These are phyloP conservation scores for Quercus gilva DNA, from an alignment of 306 rosid genomes.

Conservation along the genomic window DNA sequence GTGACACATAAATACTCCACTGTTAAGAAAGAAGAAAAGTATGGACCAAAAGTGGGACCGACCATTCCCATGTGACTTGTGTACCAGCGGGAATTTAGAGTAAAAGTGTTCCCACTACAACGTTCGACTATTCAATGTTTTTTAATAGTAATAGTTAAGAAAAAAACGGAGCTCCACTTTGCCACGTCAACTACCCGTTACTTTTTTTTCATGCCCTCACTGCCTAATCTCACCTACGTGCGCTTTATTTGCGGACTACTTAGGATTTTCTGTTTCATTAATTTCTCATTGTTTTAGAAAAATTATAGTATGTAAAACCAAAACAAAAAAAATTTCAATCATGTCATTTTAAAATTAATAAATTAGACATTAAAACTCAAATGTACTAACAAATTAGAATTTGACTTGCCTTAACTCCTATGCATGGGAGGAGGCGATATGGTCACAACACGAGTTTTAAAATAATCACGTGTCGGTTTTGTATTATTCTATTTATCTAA, in stretches of 20 bases:
- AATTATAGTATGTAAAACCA: too few species aligned
- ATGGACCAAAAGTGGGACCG: conserved; percentile 6
- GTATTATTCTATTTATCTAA: accelerated
- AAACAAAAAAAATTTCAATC: too few species aligned
- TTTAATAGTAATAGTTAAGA: background rate
- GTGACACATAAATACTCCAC: background rate
- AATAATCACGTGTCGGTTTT: too few species aligned
- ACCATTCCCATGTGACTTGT: conserved; percentile 8
- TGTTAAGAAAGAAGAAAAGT: background rate
- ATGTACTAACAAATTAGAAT: too few species aligned
- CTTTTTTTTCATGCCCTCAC: background rate
- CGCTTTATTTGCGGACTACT: conserved; percentile 20
- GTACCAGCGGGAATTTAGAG: conserved; percentile 4
- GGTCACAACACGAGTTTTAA: accelerated
- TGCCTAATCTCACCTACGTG: background rate
- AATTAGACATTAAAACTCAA: too few species aligned
- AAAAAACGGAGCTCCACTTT: background rate
- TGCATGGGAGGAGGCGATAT: accelerated
- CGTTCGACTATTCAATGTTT: conserved; percentile 20
- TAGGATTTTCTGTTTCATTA: background rate
- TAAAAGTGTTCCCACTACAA: conserved; percentile 30
- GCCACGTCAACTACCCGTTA: conserved; percentile 35
- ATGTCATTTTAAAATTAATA: too few species aligned
- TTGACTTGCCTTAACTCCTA: accelerated
- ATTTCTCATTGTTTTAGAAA: background rate